phyloP scores from a whole-genome alignment of 1,284 basidiomycete species.

The Ceratobasidium papillatum region DNA sequence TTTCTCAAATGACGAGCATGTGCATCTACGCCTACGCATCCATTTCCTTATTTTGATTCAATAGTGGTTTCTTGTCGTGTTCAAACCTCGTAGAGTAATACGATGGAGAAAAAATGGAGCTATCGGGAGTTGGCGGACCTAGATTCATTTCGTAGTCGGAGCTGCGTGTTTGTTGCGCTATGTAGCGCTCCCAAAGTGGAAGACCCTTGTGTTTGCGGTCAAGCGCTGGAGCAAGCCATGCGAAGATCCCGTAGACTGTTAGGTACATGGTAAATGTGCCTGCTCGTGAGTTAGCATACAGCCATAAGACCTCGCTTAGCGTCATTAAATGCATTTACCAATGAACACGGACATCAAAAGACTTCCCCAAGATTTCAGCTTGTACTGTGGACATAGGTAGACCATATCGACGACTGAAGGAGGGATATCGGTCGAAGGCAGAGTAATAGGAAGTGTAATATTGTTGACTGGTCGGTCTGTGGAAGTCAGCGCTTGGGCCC shows the following conservation, averaged over 20 bases:
- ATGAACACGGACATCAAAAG: slow-evolving; percentile 4
- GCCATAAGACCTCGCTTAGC: no score
- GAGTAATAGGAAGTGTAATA: slow-evolving; percentile 12
- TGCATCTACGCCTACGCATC: no score
- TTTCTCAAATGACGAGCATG: no score
- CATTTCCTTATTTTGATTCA: not conserved
- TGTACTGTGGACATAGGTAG: slow-evolving; percentile 20
- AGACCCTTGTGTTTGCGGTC: not conserved
- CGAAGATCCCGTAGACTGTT: slow-evolving; percentile 10
- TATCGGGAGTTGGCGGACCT: not conserved
- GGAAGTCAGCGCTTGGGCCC: slow-evolving; percentile 19
- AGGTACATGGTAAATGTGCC: slow-evolving; percentile 23
- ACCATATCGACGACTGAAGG: slow-evolving; percentile 5
- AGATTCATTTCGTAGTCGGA: not conserved
- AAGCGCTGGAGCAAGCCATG: not conserved
- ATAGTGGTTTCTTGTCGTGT: not conserved
- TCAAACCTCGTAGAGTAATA: not conserved
- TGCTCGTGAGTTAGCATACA: not conserved
- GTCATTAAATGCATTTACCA: not conserved
- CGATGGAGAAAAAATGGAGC: not conserved
- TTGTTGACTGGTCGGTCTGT: slow-evolving; percentile 4
- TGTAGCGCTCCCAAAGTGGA: slow-evolving; percentile 11
- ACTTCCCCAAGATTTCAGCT: not conserved
- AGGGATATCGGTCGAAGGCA: not conserved
- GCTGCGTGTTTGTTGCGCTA: not conserved